These are phyloP conservation scores for Fusarium tuaranense DNA, from an alignment of 2,329 filamentous ascomycete genomes.

Conservation along the genomic window DNA sequence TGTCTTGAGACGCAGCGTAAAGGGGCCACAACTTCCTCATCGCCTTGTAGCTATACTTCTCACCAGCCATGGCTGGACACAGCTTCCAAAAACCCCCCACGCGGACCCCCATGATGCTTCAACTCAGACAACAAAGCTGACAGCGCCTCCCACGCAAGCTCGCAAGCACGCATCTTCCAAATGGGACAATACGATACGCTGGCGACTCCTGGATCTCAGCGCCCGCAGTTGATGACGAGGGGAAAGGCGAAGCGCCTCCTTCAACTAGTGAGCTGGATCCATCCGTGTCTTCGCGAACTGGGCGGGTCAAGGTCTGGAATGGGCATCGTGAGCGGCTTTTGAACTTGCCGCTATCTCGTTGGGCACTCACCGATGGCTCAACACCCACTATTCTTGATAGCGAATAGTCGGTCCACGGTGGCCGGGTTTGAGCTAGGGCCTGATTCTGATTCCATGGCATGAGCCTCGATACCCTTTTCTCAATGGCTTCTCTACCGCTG, in stretches of 20 bases:
- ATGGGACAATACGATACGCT: background rate
- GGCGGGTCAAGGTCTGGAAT: constrained; percentile 11
- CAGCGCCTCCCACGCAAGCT: constrained; percentile 7
- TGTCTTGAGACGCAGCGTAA: background rate
- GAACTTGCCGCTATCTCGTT: constrained; percentile 26
- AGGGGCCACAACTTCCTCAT: background rate
- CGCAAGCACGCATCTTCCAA: constrained; percentile 7
- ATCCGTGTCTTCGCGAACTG: background rate
- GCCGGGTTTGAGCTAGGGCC: constrained; percentile 1
- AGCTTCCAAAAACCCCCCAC: background rate
- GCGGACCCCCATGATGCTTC: background rate
- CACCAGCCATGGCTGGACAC: background rate
- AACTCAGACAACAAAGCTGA: constrained; percentile 4
- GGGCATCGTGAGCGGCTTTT: constrained; percentile 6
- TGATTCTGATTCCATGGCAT: background rate
- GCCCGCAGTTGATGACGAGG: background rate
- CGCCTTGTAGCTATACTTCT: constrained; percentile 3
- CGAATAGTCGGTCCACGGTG: constrained; percentile 18
- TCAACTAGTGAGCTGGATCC: background rate
- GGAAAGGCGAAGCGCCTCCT: background rate
- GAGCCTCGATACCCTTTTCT: constrained; percentile 7
- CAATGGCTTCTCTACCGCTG: constrained; percentile 21
- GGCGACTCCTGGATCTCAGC: background rate
- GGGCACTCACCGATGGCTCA: constrained; percentile 26
- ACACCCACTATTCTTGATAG: constrained; percentile 23